These are phyloP conservation scores for Calcarisporium arbuscula DNA, from an alignment of 2,329 filamentous ascomycete species.

Conservation along the genomic window DNA sequence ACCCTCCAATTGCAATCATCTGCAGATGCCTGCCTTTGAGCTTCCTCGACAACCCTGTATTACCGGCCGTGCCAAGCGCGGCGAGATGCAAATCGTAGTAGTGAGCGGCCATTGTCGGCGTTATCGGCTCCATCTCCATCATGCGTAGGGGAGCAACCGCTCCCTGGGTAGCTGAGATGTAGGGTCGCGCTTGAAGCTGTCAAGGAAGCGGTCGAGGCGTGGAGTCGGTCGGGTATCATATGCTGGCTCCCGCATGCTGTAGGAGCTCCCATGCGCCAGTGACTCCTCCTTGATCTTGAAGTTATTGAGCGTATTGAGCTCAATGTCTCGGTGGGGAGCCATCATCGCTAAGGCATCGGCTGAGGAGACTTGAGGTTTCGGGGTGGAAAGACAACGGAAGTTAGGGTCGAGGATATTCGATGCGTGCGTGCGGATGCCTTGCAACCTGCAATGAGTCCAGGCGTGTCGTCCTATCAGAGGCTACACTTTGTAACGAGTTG, in stretches of 20 bases:
- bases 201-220: conserved; percentile 40
- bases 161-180: conserved; percentile 30
- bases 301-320: conserved; percentile 51
- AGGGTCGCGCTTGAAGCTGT: conserved; percentile 60
- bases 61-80: conserved; percentile 63
- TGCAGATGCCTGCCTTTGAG: conserved; percentile 83
- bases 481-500: too few relatives aligned
- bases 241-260: conserved; percentile 44
- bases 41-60: conserved; percentile 67
- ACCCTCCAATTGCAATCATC: conserved; percentile 96
- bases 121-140: too few relatives aligned
- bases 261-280: conserved; percentile 40
- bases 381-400: too few relatives aligned
- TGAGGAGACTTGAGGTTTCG: too few relatives aligned
- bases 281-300: conserved; percentile 55
- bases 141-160: too few relatives aligned
- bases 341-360: conserved; percentile 30
- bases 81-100: conserved; percentile 52
- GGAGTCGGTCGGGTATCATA: conserved; percentile 33
- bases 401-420: too few relatives aligned
- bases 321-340: conserved; percentile 38
- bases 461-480: too few relatives aligned
- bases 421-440: too few relatives aligned
- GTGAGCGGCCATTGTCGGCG: conserved; percentile 36
- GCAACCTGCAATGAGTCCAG: too few relatives aligned